Percentiles rank a stretch among this genome's conserved stretches.
Evolutionary conservation across 257 asterid genomes (phyloP).

Genomic region (Jaltomata sinuosa): DNA sequence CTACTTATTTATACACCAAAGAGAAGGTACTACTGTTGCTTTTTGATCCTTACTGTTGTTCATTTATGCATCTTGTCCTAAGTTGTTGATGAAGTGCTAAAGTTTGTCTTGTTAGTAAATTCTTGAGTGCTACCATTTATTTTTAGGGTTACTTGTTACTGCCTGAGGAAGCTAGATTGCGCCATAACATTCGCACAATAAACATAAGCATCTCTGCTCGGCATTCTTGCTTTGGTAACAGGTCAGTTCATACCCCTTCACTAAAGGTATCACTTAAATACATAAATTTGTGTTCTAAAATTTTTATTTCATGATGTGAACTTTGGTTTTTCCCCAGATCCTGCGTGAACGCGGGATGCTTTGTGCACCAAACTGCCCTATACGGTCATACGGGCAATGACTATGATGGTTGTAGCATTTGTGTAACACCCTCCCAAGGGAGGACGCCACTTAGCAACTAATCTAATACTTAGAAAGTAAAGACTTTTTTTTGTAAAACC

Average conservation of each 20-base stretch:
- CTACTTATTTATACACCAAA: slow-evolving; percentile 75
- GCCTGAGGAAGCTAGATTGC: slow-evolving; percentile 84
- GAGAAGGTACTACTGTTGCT: slow-evolving; percentile 56
- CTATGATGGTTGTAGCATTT: background rate
- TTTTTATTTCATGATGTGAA: background rate
- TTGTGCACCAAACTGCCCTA: background rate
- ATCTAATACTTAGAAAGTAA: background rate
- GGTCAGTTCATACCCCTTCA: slow-evolving; percentile 32
- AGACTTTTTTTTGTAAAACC: background rate
- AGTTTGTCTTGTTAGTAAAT: slow-evolving; percentile 8
- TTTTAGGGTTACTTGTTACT: slow-evolving; percentile 82
- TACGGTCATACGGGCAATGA: background rate
- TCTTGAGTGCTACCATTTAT: background rate
- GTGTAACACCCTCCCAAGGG: background rate
- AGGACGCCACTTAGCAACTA: background rate
- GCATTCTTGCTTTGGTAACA: slow-evolving; percentile 88
- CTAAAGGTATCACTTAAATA: background rate
- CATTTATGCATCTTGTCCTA: slow-evolving; percentile 1
- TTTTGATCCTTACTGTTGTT: background rate
- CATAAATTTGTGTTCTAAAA: background rate
- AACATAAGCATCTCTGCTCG: slow-evolving; percentile 85
- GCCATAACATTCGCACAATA: slow-evolving; percentile 59
- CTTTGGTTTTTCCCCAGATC: background rate
- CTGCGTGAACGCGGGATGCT: background rate
- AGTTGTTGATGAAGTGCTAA: background rate